phyloP scores from a whole-genome alignment of 164 flowering plant species.

The Magnolia kwangsiensis region DNA sequence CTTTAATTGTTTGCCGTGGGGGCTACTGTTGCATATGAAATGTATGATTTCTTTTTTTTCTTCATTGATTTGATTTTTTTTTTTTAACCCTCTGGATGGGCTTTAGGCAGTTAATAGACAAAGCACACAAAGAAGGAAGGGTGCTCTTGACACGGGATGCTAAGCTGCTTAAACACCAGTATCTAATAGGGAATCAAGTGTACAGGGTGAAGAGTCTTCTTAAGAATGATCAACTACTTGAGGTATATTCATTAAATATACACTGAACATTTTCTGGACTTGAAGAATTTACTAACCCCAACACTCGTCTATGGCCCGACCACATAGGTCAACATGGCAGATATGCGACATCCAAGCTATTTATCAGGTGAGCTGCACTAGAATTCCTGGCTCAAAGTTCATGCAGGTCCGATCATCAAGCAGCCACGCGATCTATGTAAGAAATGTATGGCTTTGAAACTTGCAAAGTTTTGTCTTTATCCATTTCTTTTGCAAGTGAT shows the following conservation, averaged over 20 bases:
- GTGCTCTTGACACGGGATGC: slow-evolving; percentile 89
- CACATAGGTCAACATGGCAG: neutral
- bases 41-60: neutral
- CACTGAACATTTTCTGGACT: neutral
- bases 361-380: neutral
- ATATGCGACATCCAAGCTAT: neutral
- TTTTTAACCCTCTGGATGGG: slow-evolving; percentile 1
- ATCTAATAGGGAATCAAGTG: slow-evolving; percentile 66
- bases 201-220: slow-evolving; percentile 78
- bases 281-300: neutral
- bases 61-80: neutral
- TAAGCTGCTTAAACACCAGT: slow-evolving; percentile 72
- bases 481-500: no score
- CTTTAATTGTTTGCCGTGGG: neutral
- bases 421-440: neutral
- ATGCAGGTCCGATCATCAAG: neutral
- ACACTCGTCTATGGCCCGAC: neutral
- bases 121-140: slow-evolving; percentile 77
- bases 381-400: neutral
- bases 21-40: neutral
- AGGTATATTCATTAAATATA: slow-evolving; percentile 43
- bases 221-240: slow-evolving; percentile 87
- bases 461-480: no score
- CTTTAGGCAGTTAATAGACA: slow-evolving; percentile 68
- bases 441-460: no score